These are phyloP conservation scores for Volvox carteri DNA, from an alignment of 163 green algal species.

Conservation along the genomic window DNA sequence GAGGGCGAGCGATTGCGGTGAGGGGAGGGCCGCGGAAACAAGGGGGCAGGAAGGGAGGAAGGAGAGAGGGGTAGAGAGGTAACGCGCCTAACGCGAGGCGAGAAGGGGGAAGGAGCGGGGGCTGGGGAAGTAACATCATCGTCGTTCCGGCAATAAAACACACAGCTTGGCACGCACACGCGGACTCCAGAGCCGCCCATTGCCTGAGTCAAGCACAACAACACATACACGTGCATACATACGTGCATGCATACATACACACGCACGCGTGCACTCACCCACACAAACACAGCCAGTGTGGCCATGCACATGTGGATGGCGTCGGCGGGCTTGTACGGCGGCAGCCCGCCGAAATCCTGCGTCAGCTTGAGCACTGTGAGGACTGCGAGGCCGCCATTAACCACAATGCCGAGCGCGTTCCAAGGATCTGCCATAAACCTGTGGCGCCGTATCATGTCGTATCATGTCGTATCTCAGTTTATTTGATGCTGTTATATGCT, in stretches of 20 bases:
- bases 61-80: neutral
- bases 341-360: conserved; percentile 18
- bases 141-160: no score
- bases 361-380: conserved; percentile 29
- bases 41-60: neutral
- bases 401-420: conserved; percentile 46
- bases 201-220: no score
- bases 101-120: neutral
- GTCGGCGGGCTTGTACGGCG: conserved; percentile 8
- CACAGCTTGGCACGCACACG: no score
- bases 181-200: no score
- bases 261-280: conserved; percentile 37
- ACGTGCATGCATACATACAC: neutral
- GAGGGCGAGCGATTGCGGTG: neutral
- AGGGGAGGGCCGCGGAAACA: no score
- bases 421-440: conserved; percentile 56
- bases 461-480: no score
- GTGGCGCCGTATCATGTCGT: no score
- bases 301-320: conserved; percentile 50
- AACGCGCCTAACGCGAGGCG: neutral
- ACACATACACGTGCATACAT: neutral
- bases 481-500: no score
- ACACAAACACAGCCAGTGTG: conserved; percentile 48
- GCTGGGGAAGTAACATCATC: no score
- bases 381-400: conserved; percentile 41